Conservation (phyloP, 164 flowering plant genomes). For the Macadamia integrifolia region DNA sequence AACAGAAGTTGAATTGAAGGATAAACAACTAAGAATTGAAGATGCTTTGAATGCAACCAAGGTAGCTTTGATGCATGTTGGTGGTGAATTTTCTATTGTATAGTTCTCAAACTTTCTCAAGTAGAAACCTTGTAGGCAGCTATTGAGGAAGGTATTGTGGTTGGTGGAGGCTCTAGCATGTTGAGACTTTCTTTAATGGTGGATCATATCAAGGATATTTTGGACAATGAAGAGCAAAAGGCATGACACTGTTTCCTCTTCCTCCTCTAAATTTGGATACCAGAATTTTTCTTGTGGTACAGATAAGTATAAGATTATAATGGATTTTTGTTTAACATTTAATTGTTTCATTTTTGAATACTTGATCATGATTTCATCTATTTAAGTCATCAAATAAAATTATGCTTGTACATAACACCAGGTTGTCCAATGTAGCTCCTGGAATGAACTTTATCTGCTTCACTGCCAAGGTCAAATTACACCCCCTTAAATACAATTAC, state of each 20-base stretch:
- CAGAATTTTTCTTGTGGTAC: not conserved
- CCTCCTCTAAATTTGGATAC: not conserved
- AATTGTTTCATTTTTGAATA: not conserved
- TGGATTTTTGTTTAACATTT: not conserved
- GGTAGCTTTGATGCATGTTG: constrained; percentile 30
- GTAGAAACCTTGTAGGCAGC: constrained; percentile 56
- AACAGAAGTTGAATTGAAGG: constrained; percentile 83
- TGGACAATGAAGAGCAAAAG: constrained; percentile 86
- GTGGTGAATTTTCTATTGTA: constrained; percentile 3
- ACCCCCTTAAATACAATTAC: too few relatives aligned
- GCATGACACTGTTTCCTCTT: constrained; percentile 19
- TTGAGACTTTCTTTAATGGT: constrained; percentile 66
- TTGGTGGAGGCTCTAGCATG: constrained; percentile 89
- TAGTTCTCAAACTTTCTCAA: not conserved
- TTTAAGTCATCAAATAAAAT: not conserved
- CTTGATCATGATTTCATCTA: not conserved
- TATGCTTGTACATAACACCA: not conserved
- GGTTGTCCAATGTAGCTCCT: not conserved
- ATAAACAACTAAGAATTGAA: constrained; percentile 78
- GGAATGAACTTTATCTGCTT: too few relatives aligned
- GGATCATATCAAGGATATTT: constrained; percentile 46
- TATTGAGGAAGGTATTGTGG: constrained; percentile 91
- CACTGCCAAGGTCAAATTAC: too few relatives aligned
- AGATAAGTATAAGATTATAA: not conserved
- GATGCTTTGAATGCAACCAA: constrained; percentile 94